Percentiles rank a stretch among this genome's conserved stretches.
Conservation (phyloP, 1,284 basidiomycete species). For the Wallemia hederae region DNA sequence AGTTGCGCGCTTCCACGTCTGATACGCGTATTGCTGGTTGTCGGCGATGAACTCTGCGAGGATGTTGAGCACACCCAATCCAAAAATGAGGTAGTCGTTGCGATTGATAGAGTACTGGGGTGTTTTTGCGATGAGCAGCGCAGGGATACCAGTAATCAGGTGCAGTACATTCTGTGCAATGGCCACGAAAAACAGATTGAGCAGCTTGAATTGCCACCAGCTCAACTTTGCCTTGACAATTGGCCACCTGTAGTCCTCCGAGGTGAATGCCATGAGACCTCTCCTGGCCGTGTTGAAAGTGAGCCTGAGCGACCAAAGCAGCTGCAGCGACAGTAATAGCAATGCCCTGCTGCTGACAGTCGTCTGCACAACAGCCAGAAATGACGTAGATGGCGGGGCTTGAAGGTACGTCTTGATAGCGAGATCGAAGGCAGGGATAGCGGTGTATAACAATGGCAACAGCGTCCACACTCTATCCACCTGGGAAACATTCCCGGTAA, state of each 20-base stretch:
- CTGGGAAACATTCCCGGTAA: conserved; percentile 56
- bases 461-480: conserved; percentile 33
- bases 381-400: conserved; percentile 43
- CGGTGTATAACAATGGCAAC: conserved; percentile 1
- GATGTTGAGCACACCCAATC: conserved; percentile 29
- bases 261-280: conserved; percentile 40
- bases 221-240: conserved; percentile 39
- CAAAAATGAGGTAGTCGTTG: conserved; percentile 36
- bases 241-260: conserved; percentile 79
- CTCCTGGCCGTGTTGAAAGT: conserved; percentile 58
- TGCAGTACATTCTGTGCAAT: conserved; percentile 5
- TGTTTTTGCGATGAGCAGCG: conserved; percentile 18
- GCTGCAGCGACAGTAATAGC: conserved; percentile 36
- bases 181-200: conserved; percentile 49
- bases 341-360: conserved; percentile 34
- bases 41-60: conserved; percentile 51
- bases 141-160: not conserved
- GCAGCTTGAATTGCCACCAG: conserved; percentile 37
- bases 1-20: conserved; percentile 35
- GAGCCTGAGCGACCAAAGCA: conserved; percentile 26
- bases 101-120: conserved; percentile 20
- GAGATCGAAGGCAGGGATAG: conserved; percentile 8
- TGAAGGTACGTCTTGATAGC: conserved; percentile 42
- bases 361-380: conserved; percentile 9
- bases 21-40: conserved; percentile 62